Conservation (phyloP, 1,284 basidiomycete species). For the Sporisorium sorghi region DNA sequence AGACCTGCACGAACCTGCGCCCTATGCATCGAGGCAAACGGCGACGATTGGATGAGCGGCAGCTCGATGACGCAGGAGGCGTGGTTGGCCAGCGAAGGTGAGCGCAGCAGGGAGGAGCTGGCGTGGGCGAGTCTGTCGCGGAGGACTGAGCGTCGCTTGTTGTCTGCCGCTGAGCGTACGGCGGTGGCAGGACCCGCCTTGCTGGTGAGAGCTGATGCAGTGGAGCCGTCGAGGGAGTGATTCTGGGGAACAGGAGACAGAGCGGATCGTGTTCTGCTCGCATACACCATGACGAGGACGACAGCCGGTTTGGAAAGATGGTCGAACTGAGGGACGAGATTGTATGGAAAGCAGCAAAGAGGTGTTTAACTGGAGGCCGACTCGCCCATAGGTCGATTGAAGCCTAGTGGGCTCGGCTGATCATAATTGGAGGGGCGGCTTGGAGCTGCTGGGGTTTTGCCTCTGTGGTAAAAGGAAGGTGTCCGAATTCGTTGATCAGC, state of each 20-base stretch:
- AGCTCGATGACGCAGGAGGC: conserved; percentile 30
- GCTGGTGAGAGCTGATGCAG: neutral
- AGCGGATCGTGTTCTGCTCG: conserved; percentile 28
- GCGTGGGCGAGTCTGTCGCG: conserved; percentile 24
- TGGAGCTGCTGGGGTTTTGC: neutral
- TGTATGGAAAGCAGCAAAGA: neutral
- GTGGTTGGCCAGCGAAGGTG: conserved; percentile 19
- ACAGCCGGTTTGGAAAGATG: neutral
- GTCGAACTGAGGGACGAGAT: neutral
- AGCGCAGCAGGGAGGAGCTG: conserved; percentile 19
- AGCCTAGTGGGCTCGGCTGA: conserved; percentile 1
- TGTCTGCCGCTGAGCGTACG: neutral
- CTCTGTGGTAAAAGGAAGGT: neutral
- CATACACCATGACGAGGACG: conserved; percentile 30
- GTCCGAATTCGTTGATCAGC: neutral
- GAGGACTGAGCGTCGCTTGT: conserved; percentile 12
- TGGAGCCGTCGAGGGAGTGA: neutral
- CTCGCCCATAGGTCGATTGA: conserved; percentile 8
- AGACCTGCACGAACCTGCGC: conserved; percentile 33
- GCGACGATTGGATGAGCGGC: conserved; percentile 14
- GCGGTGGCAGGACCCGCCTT: neutral
- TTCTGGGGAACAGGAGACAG: conserved; percentile 42
- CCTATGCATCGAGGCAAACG: conserved; percentile 24
- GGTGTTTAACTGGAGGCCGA: neutral
- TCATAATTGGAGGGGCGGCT: conserved; percentile 11